These are phyloP conservation scores for Paratinospora sagittata DNA, from an alignment of 164 flowering plant genomes.

Conservation along the genomic window DNA sequence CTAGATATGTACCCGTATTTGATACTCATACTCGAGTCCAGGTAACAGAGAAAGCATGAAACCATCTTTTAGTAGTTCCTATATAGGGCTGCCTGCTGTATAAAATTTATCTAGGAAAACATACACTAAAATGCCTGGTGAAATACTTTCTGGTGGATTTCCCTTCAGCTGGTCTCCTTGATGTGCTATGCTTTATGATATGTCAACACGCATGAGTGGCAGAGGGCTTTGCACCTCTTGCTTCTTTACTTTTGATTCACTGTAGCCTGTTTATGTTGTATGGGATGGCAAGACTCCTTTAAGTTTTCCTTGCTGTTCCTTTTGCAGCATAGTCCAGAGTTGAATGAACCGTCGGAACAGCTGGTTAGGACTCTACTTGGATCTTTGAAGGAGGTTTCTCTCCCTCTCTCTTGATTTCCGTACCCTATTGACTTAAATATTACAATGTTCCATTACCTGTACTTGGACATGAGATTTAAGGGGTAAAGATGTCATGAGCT, in stretches of 20 bases:
- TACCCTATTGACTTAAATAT: not conserved
- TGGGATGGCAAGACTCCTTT: not conserved
- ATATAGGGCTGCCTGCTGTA: not conserved
- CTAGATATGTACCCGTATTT: no score
- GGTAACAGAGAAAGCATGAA: no score
- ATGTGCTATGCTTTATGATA: not conserved
- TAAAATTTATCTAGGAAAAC: not conserved
- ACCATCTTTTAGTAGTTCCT: not conserved
- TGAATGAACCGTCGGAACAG: not conserved
- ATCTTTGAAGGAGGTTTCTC: not conserved
- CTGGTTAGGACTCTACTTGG: not conserved
- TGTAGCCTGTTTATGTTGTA: no score
- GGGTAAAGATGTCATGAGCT: no score
- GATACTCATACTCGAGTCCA: no score
- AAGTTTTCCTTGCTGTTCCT: not conserved
- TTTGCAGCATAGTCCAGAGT: not conserved
- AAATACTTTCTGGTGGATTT: not conserved
- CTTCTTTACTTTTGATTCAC: no score
- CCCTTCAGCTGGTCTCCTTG: not conserved
- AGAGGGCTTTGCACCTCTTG: not conserved
- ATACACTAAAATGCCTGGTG: no score
- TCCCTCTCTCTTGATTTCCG: not conserved
- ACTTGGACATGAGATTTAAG: not conserved
- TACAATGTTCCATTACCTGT: not conserved
- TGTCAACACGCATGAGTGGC: not conserved